A percentile compares a stretch with the other conserved stretches of the same genome.
Evolutionary conservation across 1,284 basidiomycete genomes (phyloP).

Genomic region (Cerrena zonata): DNA sequence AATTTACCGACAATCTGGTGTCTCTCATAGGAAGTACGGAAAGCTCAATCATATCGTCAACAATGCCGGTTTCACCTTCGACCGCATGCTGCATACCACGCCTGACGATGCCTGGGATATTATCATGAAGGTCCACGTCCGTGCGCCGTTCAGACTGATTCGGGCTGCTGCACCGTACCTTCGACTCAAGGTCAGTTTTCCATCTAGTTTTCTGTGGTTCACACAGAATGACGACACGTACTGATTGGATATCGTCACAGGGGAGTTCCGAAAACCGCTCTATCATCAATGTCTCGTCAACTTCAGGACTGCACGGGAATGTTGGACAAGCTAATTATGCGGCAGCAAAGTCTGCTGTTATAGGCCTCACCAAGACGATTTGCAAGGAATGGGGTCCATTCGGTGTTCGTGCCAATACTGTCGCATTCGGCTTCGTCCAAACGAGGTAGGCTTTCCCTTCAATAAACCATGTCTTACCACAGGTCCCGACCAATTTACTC

Average conservation of each 20-base stretch:
- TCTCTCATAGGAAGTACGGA: constrained; percentile 61
- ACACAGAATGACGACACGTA: constrained; percentile 24
- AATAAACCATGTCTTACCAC: neutral
- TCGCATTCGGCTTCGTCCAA: constrained; percentile 74
- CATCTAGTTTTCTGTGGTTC: constrained; percentile 28
- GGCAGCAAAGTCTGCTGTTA: constrained; percentile 69
- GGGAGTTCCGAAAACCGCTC: constrained; percentile 61
- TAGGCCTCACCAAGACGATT: constrained; percentile 79
- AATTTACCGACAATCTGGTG: neutral
- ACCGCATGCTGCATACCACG: constrained; percentile 84
- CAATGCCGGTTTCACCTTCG: constrained; percentile 84
- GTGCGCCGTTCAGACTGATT: constrained; percentile 80
- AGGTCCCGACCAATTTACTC: neutral
- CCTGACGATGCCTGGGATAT: constrained; percentile 78
- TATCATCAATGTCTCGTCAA: constrained; percentile 74
- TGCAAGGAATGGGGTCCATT: constrained; percentile 85
- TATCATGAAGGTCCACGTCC: constrained; percentile 77
- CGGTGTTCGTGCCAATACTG: constrained; percentile 75
- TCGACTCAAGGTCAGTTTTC: constrained; percentile 62
- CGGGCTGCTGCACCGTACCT: constrained; percentile 81
- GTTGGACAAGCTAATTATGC: constrained; percentile 84
- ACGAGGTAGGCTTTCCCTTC: constrained; percentile 44
- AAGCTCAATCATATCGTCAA: constrained; percentile 84
- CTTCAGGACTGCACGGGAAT: constrained; percentile 74
- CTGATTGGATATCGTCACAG: constrained; percentile 19